These are phyloP conservation scores for Yamadazyma atlantica DNA, from an alignment of 1,139 yeast species.

Conservation along the genomic window DNA sequence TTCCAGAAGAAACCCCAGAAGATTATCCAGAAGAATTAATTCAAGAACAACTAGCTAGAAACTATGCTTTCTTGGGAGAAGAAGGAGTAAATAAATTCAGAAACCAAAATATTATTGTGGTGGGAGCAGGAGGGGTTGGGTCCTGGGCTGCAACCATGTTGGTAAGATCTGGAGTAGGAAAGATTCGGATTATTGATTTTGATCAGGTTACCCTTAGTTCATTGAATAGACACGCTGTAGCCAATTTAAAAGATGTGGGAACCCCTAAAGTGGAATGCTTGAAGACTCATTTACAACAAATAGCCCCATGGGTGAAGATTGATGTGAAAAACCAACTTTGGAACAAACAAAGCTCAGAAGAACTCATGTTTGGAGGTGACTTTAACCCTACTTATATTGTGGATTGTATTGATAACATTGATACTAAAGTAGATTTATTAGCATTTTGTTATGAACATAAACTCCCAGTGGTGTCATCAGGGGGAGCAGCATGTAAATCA, in stretches of 20 bases:
- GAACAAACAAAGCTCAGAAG: constrained; percentile 64
- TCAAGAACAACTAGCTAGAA: constrained; percentile 88
- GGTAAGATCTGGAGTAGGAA: constrained; percentile 84
- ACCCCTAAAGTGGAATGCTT: constrained; percentile 82
- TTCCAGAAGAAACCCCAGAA: constrained; percentile 4
- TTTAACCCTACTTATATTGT: constrained; percentile 72
- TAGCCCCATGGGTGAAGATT: constrained; percentile 90
- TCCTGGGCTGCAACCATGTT: constrained; percentile 95
- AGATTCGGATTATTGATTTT: constrained; percentile 80
- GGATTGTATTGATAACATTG: constrained; percentile 95
- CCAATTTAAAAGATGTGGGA: constrained; percentile 86
- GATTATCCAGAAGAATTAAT: constrained; percentile 71
- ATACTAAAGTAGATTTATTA: constrained; percentile 87
- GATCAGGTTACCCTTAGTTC: constrained; percentile 94
- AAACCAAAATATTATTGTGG: constrained; percentile 73
- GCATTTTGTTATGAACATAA: constrained; percentile 63
- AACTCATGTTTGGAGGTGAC: constrained; percentile 52
- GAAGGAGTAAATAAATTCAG: constrained; percentile 80
- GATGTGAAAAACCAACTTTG: constrained; percentile 79
- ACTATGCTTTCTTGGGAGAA: constrained; percentile 85
- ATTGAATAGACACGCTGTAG: constrained; percentile 91
- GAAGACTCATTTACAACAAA: constrained; percentile 56
- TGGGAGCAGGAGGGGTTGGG: constrained; percentile 99
- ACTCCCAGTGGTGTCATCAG: constrained; percentile 75
- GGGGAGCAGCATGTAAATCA: constrained; percentile 88